Percentiles rank a stretch among this genome's conserved stretches.
phyloP scores from a whole-genome alignment of 225 moss, liverwort and hornwort species.

The Marchantia polymorpha region DNA sequence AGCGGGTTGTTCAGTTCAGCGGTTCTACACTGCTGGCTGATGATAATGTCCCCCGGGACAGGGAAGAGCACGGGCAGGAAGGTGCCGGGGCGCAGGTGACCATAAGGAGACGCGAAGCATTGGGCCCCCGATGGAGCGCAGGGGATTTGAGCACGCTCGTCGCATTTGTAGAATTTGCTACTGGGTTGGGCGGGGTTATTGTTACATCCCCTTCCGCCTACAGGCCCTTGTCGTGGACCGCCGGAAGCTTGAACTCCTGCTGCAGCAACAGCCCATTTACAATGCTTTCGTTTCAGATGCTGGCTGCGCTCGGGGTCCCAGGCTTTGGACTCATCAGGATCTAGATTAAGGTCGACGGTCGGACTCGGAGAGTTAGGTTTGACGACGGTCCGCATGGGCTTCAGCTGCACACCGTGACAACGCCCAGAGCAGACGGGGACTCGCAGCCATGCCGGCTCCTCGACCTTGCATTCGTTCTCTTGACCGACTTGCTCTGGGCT shows the following conservation, averaged over 20 bases:
- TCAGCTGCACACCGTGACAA: neutral
- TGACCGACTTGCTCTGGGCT: neutral
- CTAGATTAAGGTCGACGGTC: neutral
- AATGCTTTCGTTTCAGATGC: neutral
- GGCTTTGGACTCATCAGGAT: neutral
- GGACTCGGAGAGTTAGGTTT: neutral
- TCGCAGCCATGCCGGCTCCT: neutral
- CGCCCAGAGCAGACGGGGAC: neutral
- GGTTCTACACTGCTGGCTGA: neutral
- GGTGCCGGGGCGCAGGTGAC: too few species aligned
- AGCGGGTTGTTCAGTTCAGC: neutral
- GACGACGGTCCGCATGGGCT: neutral
- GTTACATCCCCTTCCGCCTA: neutral
- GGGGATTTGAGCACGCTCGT: neutral
- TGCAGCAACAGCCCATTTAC: constrained; percentile 6
- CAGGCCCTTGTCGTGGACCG: too few species aligned
- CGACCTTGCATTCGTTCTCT: neutral
- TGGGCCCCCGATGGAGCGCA: neutral
- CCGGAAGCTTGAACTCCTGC: neutral
- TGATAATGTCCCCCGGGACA: constrained; percentile 4
- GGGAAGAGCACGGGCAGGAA: neutral
- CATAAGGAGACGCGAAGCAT: neutral
- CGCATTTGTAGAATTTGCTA: neutral
- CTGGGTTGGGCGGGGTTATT: too few species aligned
- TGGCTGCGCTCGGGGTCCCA: constrained; percentile 9